Percentiles rank a stretch among this genome's conserved stretches.
Conservation (phyloP, 1,284 basidiomycete genomes). For the Sanguinoderma infundibulare region DNA sequence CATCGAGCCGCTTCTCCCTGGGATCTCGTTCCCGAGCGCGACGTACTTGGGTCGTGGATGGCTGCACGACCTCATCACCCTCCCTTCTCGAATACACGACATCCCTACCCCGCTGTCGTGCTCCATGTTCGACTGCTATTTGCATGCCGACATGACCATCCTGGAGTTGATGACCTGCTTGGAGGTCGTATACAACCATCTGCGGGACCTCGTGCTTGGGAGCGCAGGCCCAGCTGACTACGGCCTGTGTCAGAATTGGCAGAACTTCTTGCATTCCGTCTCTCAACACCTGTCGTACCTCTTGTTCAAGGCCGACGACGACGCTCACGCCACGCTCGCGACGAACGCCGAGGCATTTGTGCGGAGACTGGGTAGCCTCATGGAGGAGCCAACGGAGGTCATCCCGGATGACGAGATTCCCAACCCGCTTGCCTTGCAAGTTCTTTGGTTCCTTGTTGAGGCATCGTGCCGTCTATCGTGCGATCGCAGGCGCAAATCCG, state of each 20-base stretch:
- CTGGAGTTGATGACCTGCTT: conserved; percentile 29
- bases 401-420: conserved; percentile 31
- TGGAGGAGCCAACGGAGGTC: conserved; percentile 28
- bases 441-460: conserved; percentile 68
- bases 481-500: conserved; percentile 29
- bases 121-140: conserved; percentile 23
- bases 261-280: conserved; percentile 27
- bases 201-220: conserved; percentile 40
- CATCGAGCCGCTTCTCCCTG: conserved; percentile 51
- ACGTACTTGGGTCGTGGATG: conserved; percentile 62
- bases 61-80: conserved; percentile 51
- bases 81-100: conserved; percentile 11
- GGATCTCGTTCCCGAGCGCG: conserved; percentile 49
- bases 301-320: conserved; percentile 14
- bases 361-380: conserved; percentile 40
- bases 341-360: conserved; percentile 42
- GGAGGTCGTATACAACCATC: conserved; percentile 22
- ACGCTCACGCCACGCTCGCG: conserved; percentile 32
- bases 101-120: conserved; percentile 13
- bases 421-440: conserved; percentile 46
- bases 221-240: conserved; percentile 42
- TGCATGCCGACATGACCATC: conserved; percentile 25
- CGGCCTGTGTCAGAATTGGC: conserved; percentile 36
- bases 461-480: conserved; percentile 46
- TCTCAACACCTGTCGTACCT: conserved; percentile 35